Evolutionary conservation across 805 yeast genomes (phyloP), one percentile per base, ranked within the genome.

Genomic region (Suhomyces prunicola): DNA sequence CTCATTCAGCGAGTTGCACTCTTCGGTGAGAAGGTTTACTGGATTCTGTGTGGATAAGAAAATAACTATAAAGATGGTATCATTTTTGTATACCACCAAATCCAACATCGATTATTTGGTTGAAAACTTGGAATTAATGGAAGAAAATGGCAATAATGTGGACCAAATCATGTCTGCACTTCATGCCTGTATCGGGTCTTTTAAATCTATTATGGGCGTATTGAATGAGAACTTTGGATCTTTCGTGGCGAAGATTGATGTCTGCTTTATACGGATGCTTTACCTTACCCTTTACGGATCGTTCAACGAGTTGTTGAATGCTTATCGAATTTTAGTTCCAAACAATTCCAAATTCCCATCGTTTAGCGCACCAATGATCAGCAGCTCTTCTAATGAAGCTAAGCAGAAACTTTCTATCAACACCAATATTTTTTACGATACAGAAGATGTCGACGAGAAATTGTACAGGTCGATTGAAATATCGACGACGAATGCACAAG

Each of bases 401-500:
- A 54, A 59, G 45, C 61, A 53, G 45, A 64, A 60, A 46, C 54
- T 66, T 23, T 50, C 67, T 5, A 55, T 64, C 42, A 66, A 61
- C 47, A 63, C 71, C 2, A 56, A 57, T 24, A 31, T 54, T 2
- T 47, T 55, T 44, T 52, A 52, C 46, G 76, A 71, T 45, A 72
- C 70, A 26, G 75, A 77, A 13, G 86, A 82, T 31, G 79, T 84
- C 27, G 96, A 89, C 63, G 83, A 80, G 44, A 86, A 84, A 59
- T 70, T 89, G 48, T 87, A 86, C 60, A 82, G 81, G 33, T 81
- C 88, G 17, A 76, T 89, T 42, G 80, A 77, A 27, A 73, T 77
- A 15, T 90, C 92, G 1, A 80, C 88, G 2, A 65, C 76, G 13
- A 80, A 87, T 50, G 92, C 96, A 1, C 88, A 84, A 60, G 81